Evolutionary conservation across 1,284 basidiomycete species (phyloP).

Genomic region (Ustilago trichophora): DNA sequence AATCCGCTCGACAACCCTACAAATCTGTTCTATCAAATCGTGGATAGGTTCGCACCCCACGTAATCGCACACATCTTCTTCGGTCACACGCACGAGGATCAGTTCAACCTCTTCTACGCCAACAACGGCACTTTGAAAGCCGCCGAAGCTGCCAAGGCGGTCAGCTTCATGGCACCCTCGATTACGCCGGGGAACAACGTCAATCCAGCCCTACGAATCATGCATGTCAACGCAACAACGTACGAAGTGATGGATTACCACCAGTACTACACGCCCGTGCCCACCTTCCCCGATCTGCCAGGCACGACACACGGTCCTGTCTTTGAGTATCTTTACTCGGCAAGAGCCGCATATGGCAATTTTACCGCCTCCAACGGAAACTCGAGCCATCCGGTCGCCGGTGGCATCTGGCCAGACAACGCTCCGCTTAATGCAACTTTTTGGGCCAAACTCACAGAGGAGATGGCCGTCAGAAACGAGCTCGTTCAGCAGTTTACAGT

Average conservation of each 20-base stretch:
- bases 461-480: constrained; percentile 73
- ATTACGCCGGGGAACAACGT: constrained; percentile 78
- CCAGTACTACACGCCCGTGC: constrained; percentile 59
- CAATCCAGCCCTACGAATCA: constrained; percentile 81
- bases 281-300: constrained; percentile 66
- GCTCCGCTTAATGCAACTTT: constrained; percentile 83
- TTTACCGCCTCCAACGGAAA: constrained; percentile 67
- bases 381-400: constrained; percentile 8
- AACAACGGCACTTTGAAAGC: constrained; percentile 72
- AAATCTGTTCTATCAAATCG: constrained; percentile 69
- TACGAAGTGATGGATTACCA: constrained; percentile 64
- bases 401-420: constrained; percentile 71
- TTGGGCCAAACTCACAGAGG: constrained; percentile 82
- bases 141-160: constrained; percentile 50
- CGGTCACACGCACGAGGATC: constrained; percentile 83
- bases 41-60: constrained; percentile 79
- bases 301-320: constrained; percentile 74
- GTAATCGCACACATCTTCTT: constrained; percentile 83
- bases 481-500: constrained; percentile 77
- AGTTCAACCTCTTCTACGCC: constrained; percentile 81
- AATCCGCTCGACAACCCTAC: constrained; percentile 71
- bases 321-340: constrained; percentile 77
- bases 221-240: constrained; percentile 76
- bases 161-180: constrained; percentile 74
- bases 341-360: constrained; percentile 74